Evolutionary conservation across 805 yeast genomes (phyloP).

Genomic region (Wickerhamiella azyma): DNA sequence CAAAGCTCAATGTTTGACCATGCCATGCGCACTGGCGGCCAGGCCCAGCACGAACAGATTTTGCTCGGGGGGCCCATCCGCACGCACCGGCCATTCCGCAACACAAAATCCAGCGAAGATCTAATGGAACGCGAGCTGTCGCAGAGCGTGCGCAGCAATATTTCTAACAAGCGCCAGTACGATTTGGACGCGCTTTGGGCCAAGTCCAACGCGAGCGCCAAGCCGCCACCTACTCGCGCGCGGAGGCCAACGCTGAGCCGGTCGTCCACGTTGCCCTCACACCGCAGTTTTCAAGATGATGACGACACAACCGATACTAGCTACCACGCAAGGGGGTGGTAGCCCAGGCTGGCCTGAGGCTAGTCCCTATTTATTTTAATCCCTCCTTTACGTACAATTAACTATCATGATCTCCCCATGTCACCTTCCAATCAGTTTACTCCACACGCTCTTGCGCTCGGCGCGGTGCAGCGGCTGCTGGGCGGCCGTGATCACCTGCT

Average conservation of each 20-base stretch:
- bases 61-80: background rate
- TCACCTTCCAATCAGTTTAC: constrained; percentile 2
- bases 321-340: constrained; percentile 21
- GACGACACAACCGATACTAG: constrained; percentile 19
- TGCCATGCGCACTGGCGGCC: background rate
- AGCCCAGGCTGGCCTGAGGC: background rate
- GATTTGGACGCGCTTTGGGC: constrained; percentile 11
- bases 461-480: background rate
- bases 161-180: constrained; percentile 11
- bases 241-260: constrained; percentile 15
- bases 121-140: constrained; percentile 12
- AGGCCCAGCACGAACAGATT: background rate
- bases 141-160: constrained; percentile 11
- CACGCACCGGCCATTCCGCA: background rate
- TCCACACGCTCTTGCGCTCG: constrained; percentile 1
- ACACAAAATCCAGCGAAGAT: constrained; percentile 4
- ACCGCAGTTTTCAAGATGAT: constrained; percentile 5
- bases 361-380: background rate
- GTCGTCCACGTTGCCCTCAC: constrained; percentile 12
- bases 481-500: constrained; percentile 9
- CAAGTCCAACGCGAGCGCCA: background rate
- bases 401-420: too few relatives aligned
- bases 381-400: background rate
- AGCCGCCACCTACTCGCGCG: background rate
- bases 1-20: constrained; percentile 2